phyloP scores from a whole-genome alignment of 352 stramenopile genomes.

The Pythium grandisporangium region DNA sequence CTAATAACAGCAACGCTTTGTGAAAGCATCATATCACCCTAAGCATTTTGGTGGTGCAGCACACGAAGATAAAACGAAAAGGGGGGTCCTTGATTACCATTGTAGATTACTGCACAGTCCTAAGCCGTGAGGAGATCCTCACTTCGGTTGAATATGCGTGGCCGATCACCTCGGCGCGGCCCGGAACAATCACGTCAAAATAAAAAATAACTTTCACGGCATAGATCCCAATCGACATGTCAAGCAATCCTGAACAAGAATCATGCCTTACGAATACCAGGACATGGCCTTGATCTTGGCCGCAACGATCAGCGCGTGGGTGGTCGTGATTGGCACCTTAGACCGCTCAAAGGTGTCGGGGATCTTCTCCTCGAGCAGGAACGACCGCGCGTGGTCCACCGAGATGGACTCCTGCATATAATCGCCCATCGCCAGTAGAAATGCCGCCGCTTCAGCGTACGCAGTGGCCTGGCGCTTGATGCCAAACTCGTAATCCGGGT shows the following conservation, averaged over 20 bases:
- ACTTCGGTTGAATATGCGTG: too few relatives aligned
- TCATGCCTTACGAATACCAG: conserved; percentile 9
- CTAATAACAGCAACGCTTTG: too few relatives aligned
- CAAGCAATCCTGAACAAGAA: background rate
- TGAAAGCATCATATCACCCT: too few relatives aligned
- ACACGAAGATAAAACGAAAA: too few relatives aligned
- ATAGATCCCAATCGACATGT: too few relatives aligned
- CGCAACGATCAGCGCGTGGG: conserved; percentile 19
- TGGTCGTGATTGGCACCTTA: conserved; percentile 20
- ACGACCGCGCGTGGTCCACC: conserved; percentile 25
- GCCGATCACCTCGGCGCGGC: too few relatives aligned
- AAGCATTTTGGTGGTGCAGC: too few relatives aligned
- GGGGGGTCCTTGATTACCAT: too few relatives aligned
- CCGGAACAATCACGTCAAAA: too few relatives aligned
- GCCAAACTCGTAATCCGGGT: conserved; percentile 34
- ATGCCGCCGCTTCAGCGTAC: conserved; percentile 34
- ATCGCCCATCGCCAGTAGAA: conserved; percentile 42
- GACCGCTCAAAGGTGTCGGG: conserved; percentile 28
- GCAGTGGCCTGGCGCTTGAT: conserved; percentile 20
- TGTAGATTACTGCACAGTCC: too few relatives aligned
- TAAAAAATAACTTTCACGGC: too few relatives aligned
- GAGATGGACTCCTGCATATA: conserved; percentile 24
- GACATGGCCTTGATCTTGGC: conserved; percentile 30
- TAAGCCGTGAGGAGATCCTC: too few relatives aligned
- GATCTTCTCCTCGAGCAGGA: conserved; percentile 41